phyloP scores from a whole-genome alignment of 768 basidiomycete genomes.

The Strobilomyces confusus region DNA sequence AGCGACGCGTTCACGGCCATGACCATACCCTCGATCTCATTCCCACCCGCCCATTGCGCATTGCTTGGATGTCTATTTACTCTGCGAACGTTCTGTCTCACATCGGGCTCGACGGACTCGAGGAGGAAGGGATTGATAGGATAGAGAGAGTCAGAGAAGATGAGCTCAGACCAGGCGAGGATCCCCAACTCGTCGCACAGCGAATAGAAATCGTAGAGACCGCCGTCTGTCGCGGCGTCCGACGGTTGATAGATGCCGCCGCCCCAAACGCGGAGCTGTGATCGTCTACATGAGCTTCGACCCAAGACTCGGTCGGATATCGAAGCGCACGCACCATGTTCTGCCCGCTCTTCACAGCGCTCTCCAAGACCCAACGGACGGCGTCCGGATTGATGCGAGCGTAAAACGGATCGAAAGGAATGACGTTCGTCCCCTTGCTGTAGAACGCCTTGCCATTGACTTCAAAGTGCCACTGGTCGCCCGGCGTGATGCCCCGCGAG shows the following conservation, averaged over 20 bases:
- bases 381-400: slow-evolving; percentile 45
- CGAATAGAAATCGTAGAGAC: slow-evolving; percentile 54
- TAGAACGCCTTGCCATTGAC: slow-evolving; percentile 57
- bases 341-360: slow-evolving; percentile 50
- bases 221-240: slow-evolving; percentile 35
- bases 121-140: slow-evolving; percentile 53
- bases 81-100: slow-evolving; percentile 44
- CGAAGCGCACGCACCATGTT: slow-evolving; percentile 46
- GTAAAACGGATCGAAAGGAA: slow-evolving; percentile 61
- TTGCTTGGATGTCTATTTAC: slow-evolving; percentile 55
- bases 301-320: not conserved
- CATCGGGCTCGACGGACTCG: slow-evolving; percentile 49
- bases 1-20: not conserved
- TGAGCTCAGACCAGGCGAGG: slow-evolving; percentile 53
- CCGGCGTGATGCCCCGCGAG: slow-evolving; percentile 49
- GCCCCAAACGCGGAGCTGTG: slow-evolving; percentile 56
- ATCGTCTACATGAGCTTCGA: not conserved
- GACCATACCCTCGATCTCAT: slow-evolving; percentile 40
- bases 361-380: slow-evolving; percentile 54
- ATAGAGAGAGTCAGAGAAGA: slow-evolving; percentile 46
- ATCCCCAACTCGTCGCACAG: slow-evolving; percentile 59
- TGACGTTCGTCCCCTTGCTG: slow-evolving; percentile 52
- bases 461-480: slow-evolving; percentile 59
- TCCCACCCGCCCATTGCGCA: slow-evolving; percentile 58
- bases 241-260: slow-evolving; percentile 53